Evolutionary conservation across 225 moss, liverwort and hornwort genomes (phyloP), one percentile per base, ranked within the genome.

Genomic region (Physcomitrellopsis africana): DNA sequence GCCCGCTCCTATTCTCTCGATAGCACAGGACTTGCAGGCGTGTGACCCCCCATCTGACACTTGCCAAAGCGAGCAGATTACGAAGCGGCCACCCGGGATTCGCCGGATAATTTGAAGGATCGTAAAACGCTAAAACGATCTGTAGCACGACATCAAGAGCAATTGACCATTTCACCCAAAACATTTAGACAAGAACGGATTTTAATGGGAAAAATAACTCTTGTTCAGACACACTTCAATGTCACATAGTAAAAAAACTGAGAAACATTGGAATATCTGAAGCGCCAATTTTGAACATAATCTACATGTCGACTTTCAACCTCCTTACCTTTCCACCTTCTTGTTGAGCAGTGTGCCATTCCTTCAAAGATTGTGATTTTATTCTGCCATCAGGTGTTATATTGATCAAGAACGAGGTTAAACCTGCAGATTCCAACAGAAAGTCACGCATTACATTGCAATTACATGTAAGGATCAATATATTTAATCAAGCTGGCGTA

Each of bases 51-150:
- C 97, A 99, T 60, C 85, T 89, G 43, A 86, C 85, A 45, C 82
- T 89, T 71, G 92, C 93, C 82, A 99, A 79, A 72, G 93, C 97
- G 51, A 99, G 92, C 64, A 99, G 82, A 68, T 99, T 99, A 69
- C 95, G 92, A 20, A 99, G 90, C 55, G 95, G 93, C 97, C 97
- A 99, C 68, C 97, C 97, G 55, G 95, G 94, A 85, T 95, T 92
- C 46, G 83, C 85, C 41, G 77, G 76, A 78, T 93, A 86, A 79
- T 99, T 91, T 74, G 91, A 99, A 58, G 95, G 97, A 78, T 99
- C 97, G 76, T 87, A 99, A 72, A 95, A 99, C 60, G 85, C 93
- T 79, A 89, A 70, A 62, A 99, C 53, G 27, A 95, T 83, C 97
- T 99, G 87, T 20, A 63, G 51, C 63, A 81, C 24, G 14, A 67